phyloP scores from a whole-genome alignment of 345 rosid genomes.

The Heritiera fomes region DNA sequence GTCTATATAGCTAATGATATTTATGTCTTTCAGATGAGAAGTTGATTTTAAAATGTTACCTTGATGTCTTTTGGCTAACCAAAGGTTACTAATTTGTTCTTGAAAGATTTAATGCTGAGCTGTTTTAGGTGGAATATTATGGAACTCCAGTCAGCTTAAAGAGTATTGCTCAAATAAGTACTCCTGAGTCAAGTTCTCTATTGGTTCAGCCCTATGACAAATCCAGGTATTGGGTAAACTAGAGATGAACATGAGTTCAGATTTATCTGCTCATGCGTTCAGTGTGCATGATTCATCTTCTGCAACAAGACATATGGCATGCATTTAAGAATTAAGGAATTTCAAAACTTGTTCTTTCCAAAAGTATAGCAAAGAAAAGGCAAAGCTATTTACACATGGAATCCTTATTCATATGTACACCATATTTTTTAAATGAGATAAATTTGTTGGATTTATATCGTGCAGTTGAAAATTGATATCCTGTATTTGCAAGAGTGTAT shows the following conservation, averaged over 20 bases:
- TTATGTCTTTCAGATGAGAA: neutral
- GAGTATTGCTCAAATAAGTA: constrained; percentile 87
- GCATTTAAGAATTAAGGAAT: neutral
- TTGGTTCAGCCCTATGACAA: constrained; percentile 94
- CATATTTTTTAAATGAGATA: neutral
- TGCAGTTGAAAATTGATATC: neutral
- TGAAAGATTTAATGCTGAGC: constrained; percentile 11
- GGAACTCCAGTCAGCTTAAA: constrained; percentile 92
- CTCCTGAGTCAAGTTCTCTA: constrained; percentile 89
- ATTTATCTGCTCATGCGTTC: neutral
- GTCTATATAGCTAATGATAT: neutral
- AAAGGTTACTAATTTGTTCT: constrained; percentile 10
- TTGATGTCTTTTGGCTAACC: neutral
- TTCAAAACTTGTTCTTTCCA: neutral
- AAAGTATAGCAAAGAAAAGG: neutral
- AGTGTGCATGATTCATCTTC: neutral
- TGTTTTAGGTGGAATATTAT: constrained; percentile 79
- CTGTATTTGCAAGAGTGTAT: neutral
- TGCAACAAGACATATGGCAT: neutral
- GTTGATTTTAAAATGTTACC: neutral
- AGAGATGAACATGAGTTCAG: neutral
- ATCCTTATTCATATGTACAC: neutral
- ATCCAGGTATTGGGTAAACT: constrained; percentile 58
- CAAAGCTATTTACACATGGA: neutral
- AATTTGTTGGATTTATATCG: neutral